Evolutionary conservation across 2,329 filamentous ascomycete species (phyloP).

Genomic region (Chalaropsis ovoidea): DNA sequence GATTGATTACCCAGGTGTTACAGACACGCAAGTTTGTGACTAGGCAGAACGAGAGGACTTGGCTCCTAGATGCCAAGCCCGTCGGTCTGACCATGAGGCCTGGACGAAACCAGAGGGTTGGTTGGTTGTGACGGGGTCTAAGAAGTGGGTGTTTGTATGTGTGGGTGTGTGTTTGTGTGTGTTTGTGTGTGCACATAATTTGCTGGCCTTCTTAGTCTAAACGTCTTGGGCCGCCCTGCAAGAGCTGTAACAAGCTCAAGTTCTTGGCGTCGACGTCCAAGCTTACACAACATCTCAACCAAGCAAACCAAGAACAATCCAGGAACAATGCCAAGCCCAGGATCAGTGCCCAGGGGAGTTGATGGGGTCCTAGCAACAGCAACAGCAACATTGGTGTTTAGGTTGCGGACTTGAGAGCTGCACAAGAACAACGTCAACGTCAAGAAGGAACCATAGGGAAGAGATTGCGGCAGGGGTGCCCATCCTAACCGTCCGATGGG

Average conservation of each 20-base stretch:
- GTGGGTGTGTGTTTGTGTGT: background rate
- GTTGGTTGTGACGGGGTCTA: background rate
- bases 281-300: background rate
- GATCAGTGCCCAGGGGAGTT: background rate
- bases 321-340: background rate
- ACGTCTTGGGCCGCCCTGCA: background rate
- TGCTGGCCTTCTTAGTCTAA: background rate
- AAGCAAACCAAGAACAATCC: background rate
- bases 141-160: background rate
- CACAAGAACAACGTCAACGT: too few species aligned
- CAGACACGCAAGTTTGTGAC: background rate
- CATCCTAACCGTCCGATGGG: too few species aligned
- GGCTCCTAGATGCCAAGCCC: slow-evolving; percentile 5
- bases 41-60: background rate
- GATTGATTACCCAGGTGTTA: background rate
- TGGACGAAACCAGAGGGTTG: background rate
- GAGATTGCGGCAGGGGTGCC: too few species aligned
- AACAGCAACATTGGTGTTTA: too few species aligned
- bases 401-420: too few species aligned
- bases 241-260: background rate
- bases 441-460: too few species aligned
- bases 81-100: too few species aligned
- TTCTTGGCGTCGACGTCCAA: background rate
- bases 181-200: background rate
- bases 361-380: background rate